phyloP scores from a whole-genome alignment of 148 eudicot genomes.

The Camellia japonica region DNA sequence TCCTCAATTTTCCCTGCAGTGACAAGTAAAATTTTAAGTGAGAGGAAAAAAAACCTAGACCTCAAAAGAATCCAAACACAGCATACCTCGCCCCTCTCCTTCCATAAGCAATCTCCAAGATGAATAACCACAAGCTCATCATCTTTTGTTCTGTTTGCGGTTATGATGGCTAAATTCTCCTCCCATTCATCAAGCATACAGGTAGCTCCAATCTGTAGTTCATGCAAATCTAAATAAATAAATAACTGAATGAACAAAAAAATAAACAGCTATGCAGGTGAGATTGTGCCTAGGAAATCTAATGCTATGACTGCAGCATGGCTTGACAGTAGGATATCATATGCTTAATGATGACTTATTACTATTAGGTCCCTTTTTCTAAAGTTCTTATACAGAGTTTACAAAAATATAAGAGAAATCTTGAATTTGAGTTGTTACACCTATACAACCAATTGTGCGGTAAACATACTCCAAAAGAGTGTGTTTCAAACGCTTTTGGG shows the following conservation, averaged over 20 bases:
- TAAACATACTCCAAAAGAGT: not conserved
- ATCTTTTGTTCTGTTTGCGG: conserved; percentile 68
- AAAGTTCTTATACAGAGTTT: not conserved
- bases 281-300: not conserved
- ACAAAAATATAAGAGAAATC: too few relatives aligned
- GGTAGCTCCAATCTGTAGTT: not conserved
- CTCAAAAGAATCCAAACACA: not conserved
- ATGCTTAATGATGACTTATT: not conserved
- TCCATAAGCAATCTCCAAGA: conserved; percentile 81
- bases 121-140: conserved; percentile 82
- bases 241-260: too few relatives aligned
- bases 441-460: not conserved
- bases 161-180: conserved; percentile 66
- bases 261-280: not conserved
- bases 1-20: not conserved
- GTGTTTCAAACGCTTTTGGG: too few relatives aligned
- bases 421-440: not conserved
- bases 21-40: not conserved
- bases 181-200: conserved; percentile 48
- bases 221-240: not conserved
- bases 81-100: conserved; percentile 61
- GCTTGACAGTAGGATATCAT: not conserved
- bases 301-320: not conserved
- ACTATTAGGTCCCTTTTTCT: not conserved
- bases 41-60: not conserved